phyloP scores from a whole-genome alignment of 768 basidiomycete genomes.

The Boletus sp. region DNA sequence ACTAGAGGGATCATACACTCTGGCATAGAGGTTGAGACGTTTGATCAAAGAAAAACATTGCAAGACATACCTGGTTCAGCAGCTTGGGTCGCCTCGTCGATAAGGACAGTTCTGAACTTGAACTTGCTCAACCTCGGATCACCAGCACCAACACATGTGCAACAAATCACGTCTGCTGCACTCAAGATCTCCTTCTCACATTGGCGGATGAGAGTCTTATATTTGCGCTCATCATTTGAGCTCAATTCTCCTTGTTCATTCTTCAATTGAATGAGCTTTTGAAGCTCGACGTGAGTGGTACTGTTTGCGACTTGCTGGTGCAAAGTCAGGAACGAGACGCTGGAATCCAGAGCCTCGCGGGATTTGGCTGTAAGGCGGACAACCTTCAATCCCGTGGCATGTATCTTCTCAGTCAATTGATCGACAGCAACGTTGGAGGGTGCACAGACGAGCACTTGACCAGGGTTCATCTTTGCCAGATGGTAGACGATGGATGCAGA shows the following conservation, averaged over 20 bases:
- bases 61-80: constrained; percentile 81
- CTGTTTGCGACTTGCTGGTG: constrained; percentile 98
- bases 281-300: constrained; percentile 93
- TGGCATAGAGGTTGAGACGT: constrained; percentile 32
- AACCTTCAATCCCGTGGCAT: constrained; percentile 97
- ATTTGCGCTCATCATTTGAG: constrained; percentile 95
- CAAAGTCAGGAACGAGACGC: constrained; percentile 88
- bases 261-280: constrained; percentile 97
- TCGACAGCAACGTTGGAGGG: constrained; percentile 99
- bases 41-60: neutral
- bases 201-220: constrained; percentile 91
- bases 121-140: constrained; percentile 95
- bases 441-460: constrained; percentile 97
- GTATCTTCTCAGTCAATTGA: constrained; percentile 98
- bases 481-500: constrained; percentile 99
- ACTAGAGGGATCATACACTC: constrained; percentile 99
- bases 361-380: constrained; percentile 98
- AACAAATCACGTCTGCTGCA: constrained; percentile 97
- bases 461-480: constrained; percentile 99
- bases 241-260: constrained; percentile 97
- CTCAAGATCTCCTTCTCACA: constrained; percentile 97
- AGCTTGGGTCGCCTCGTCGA: constrained; percentile 98
- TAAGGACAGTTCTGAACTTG: constrained; percentile 97
- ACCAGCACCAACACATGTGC: constrained; percentile 96
- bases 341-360: constrained; percentile 96